phyloP scores from a whole-genome alignment of 2,329 filamentous ascomycete genomes.

The Huntiella moniliformis region DNA sequence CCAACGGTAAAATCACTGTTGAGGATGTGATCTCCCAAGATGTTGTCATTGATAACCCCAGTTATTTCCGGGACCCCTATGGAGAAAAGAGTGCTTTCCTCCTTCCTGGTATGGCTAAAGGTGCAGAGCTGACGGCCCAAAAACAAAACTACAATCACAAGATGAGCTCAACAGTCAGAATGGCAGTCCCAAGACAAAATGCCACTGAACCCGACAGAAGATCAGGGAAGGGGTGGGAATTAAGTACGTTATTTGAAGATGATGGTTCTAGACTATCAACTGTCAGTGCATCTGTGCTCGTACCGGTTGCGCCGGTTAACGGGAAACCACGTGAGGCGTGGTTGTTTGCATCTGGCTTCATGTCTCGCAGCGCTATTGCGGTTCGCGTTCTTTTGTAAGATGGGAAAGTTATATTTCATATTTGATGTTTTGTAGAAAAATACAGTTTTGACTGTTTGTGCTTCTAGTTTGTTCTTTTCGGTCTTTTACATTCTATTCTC shows the following conservation, averaged over 20 bases:
- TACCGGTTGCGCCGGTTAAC: slow-evolving; percentile 30
- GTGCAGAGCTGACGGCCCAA: slow-evolving; percentile 19
- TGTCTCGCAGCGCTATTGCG: slow-evolving; percentile 29
- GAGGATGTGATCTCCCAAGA: slow-evolving; percentile 12
- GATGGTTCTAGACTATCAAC: slow-evolving; percentile 31
- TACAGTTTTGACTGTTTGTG: background rate
- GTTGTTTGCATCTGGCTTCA: slow-evolving; percentile 39
- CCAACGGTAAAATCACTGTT: slow-evolving; percentile 4
- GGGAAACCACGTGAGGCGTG: slow-evolving; percentile 29
- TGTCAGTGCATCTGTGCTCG: slow-evolving; percentile 31
- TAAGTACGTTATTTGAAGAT: slow-evolving; percentile 35
- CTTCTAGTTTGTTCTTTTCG: background rate
- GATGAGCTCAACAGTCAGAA: slow-evolving; percentile 3
- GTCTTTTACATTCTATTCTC: background rate
- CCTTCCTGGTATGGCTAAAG: slow-evolving; percentile 27
- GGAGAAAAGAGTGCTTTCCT: slow-evolving; percentile 36
- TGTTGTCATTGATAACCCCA: slow-evolving; percentile 35
- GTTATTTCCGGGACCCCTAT: slow-evolving; percentile 35
- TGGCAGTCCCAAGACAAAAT: slow-evolving; percentile 11
- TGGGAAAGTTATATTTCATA: background rate
- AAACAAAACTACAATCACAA: slow-evolving; percentile 17
- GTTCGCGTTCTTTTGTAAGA: slow-evolving; percentile 29
- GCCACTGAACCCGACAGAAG: slow-evolving; percentile 3
- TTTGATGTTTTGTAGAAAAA: background rate
- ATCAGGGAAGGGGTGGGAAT: slow-evolving; percentile 20